Evolutionary conservation across 2,329 filamentous ascomycete species (phyloP), one percentile per base, ranked within the genome.

Genomic region (Neofusicoccum sp.): DNA sequence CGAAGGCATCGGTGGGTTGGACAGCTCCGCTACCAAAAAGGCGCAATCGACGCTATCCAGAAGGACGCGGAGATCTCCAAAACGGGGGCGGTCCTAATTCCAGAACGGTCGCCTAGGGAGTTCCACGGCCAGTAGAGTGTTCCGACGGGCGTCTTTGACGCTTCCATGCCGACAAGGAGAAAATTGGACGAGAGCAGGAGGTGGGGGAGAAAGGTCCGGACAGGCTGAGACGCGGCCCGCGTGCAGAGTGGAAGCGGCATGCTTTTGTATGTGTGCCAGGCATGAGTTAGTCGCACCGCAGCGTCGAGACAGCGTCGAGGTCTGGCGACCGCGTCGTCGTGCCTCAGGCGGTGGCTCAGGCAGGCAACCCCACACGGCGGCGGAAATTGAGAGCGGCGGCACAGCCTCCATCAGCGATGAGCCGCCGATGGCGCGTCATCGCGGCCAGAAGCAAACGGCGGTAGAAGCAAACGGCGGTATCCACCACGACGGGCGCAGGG

Each of bases 341-440:
- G 33, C 20, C 48, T 51, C 16, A 51, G 44, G 44, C 20, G 12
- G 16, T 4, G 33, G 31, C 31, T 26, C 36, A 56, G 38, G 51
- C 51, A 40, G 36, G 51, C 51, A 56, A 56, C 51, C 51, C 51
- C 51, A 34, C 51, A 56, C 20, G 51, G 26, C 2, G 51, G 33
- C 51, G 36, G 38, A 56, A 33, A 56, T 56, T 56, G 51, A 56
- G 34, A 53, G 36, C 45, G 7, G 48, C 45, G 24, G 51, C 51
- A 56, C 51, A 56, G 51, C 26, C 51, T 20, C 34, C 24, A 24
- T 16, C 14, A 40, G 28, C 34, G 16, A 40, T 36, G 49, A 40
- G 49, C 44, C 44, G 31, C 44, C 26, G 44, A 48, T 20, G 51
- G 38, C 51, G 51, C 20, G 51, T 43, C 36, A 38, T 20, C n/a